These are phyloP conservation scores for Schizothecium vesticola DNA, from an alignment of 495 filamentous ascomycete species.

Conservation along the genomic window DNA sequence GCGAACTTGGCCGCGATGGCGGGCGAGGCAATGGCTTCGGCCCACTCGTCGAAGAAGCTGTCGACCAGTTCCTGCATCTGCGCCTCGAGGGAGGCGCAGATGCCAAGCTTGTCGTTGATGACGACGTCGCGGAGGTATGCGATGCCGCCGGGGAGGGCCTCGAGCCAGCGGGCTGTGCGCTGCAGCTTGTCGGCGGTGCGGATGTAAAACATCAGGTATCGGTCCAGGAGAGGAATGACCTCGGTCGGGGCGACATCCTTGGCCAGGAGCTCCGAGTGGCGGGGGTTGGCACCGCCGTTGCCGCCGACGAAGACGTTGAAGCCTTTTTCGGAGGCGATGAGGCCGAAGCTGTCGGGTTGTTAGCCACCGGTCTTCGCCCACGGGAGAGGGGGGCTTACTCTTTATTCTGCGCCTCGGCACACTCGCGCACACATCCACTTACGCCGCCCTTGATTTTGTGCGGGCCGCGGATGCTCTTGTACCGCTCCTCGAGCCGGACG, in stretches of 20 bases:
- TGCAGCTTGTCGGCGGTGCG: constrained; percentile 93
- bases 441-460: constrained; percentile 96
- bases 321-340: constrained; percentile 91
- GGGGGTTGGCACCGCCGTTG: constrained; percentile 86
- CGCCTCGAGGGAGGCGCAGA: constrained; percentile 76
- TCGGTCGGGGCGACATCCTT: constrained; percentile 86
- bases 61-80: constrained; percentile 88
- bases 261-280: constrained; percentile 80
- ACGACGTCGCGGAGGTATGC: constrained; percentile 79
- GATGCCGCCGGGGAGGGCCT: constrained; percentile 81
- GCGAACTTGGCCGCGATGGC: constrained; percentile 65
- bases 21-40: constrained; percentile 70
- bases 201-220: constrained; percentile 95
- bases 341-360: constrained; percentile 60
- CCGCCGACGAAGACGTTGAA: constrained; percentile 94
- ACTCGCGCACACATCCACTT: constrained; percentile 88
- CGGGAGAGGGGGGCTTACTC: constrained; percentile 51
- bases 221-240: constrained; percentile 80
- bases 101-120: constrained; percentile 83
- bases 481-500: constrained; percentile 83
- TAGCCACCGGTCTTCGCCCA: constrained; percentile 9
- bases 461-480: constrained; percentile 85
- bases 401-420: constrained; percentile 93
- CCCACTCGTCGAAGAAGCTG: constrained; percentile 95
- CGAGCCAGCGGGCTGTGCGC: constrained; percentile 89